Evolutionary conservation across 331 rosid species (phyloP), one percentile per base, ranked within the genome.

Genomic region (Saraca asoca): DNA sequence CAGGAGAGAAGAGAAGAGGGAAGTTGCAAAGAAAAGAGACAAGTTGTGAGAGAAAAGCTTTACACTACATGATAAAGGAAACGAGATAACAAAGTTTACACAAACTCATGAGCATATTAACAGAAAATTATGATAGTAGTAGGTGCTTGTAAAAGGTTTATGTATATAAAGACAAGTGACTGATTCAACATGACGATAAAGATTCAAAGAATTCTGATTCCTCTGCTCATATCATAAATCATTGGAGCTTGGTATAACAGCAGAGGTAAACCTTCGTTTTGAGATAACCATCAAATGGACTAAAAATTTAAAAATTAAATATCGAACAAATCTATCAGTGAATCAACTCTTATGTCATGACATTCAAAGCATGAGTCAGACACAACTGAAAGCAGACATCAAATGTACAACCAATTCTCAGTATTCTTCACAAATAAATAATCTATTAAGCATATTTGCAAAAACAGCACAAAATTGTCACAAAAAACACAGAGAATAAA

Each of bases 301-400:
- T 24, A 24, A 24, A 24, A 24, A 24, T 24, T 24, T 24, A 24
- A 24, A 3, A 24, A 3, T 24, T 24, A 1, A 1, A 24, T 24
- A 3, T 24, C 1, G 3, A 24, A 24, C 31, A 24, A 24, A 24
- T 24, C 31, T 24, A 24, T 24, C 1, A 1, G 37, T 39, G 11
- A 59, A 35, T 12, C 29, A 49, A 33, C 9, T 16, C n/a, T 18
- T 19, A 33, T n/a, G 16, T 9, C 63, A 39, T 67, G 14, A 44
- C 14, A 33, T 68, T 24, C 19, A 31, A 16, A 63, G 44, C 56
- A 31, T 63, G 56, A 31, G 44, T 63, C 67, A 62, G 53, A 62
- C 4, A 43, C 52, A 62, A 7, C 24, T n/a, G 17, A 29, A 45
- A 29, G 24, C 7, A 34, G 11, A 43, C 33, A 42, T 6, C 13